Evolutionary conservation across 2,329 filamentous ascomycete species (phyloP), one percentile per base, ranked within the genome.

Genomic region (Beauveria sp.): DNA sequence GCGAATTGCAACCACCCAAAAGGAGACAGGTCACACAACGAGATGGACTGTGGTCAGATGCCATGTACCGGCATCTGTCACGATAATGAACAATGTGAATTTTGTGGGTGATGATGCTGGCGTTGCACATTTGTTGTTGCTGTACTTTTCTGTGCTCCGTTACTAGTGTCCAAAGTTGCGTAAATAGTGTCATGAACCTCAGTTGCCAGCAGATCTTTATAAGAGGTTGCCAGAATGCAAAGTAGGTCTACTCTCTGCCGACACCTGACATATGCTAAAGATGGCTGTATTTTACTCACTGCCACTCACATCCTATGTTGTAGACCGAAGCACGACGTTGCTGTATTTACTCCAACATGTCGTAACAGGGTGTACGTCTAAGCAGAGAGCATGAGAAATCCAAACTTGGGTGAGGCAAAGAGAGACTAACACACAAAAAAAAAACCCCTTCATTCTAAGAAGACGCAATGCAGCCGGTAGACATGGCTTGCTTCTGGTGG

Each of bases 291-390:
- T 16, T 52, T 42, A 22, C 42, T 45, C 46, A 51, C 34, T 1
- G 46, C 51, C 31, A 31, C 48, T 34, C 24, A 6, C 24, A 1
- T 4, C 28, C 26, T 20, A 12, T 45, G 8, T n/a, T 31, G 57
- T 53, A 46, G 57, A 60, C 57, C 49, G 57, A 60, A 52, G 57
- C 40, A 52, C 49, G 20, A 53, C 20, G 43, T 43, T 12, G 46
- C 38, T 22, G 38, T 10, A 43, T 18, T 18, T 45, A 24, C 31
- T 26, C n/a, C 18, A 1, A 10, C 4, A 28, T 16, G 28, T 40
- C 3, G 46, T 51, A 40, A 42, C 18, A 31, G 34, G 56, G 56
- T 20, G 48, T 59, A 43, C 9, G 46, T 20, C 16, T 58, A 58
- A 34, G 16, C 16, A 26, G 20, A 26, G 18, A 12, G 50, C 5